phyloP scores from a whole-genome alignment of 176 grass and related monocot species.

The Typha latifolia region DNA sequence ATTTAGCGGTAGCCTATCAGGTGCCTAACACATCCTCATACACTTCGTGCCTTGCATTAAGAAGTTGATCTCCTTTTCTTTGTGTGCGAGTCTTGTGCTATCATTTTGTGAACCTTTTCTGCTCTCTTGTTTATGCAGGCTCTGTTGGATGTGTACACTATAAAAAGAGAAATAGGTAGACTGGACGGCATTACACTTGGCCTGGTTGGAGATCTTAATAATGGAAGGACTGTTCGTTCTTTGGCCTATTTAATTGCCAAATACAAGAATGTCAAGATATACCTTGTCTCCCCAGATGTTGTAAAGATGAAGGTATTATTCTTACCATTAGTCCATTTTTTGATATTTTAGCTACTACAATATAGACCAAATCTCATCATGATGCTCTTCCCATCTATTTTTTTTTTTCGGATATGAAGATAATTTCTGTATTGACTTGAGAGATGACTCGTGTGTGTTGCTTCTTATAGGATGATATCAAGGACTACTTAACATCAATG shows the following conservation, averaged over 20 bases:
- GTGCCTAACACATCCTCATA: neutral
- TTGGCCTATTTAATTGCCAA: constrained; percentile 77
- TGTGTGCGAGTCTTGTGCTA: too few relatives aligned
- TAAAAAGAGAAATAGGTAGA: constrained; percentile 85
- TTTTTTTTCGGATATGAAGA: too few relatives aligned
- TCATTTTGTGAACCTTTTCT: constrained; percentile 10
- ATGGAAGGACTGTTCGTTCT: constrained; percentile 81
- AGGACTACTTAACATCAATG: constrained; percentile 61
- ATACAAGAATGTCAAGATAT: constrained; percentile 74
- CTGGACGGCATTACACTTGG: constrained; percentile 82
- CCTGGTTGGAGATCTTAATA: constrained; percentile 90
- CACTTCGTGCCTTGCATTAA: neutral
- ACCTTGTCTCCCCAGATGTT: constrained; percentile 74
- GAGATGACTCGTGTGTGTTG: neutral
- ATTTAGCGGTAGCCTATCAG: neutral
- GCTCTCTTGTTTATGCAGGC: constrained; percentile 33
- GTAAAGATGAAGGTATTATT: constrained; percentile 90
- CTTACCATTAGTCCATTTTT: neutral
- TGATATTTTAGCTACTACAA: neutral
- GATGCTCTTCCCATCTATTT: too few relatives aligned
- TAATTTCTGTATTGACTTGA: too few relatives aligned
- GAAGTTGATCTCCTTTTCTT: neutral
- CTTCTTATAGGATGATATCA: constrained; percentile 70
- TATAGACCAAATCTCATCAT: neutral
- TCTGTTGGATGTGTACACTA: constrained; percentile 85